phyloP scores from a whole-genome alignment of 2,329 filamentous ascomycete genomes.

The Alternaria alternata region DNA sequence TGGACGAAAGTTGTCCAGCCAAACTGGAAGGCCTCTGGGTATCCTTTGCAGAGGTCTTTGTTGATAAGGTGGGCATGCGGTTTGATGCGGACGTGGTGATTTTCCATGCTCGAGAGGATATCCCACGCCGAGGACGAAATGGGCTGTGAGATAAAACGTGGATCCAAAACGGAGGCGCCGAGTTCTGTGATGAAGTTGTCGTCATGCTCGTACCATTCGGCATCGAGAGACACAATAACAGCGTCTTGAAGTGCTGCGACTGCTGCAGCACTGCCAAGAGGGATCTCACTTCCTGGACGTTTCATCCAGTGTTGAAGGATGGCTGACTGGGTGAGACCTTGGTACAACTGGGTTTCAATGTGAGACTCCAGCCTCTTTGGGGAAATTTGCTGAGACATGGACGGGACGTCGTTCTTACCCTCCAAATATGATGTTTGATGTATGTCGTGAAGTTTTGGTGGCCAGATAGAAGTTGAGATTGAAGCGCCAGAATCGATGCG shows the following conservation, averaged over 20 bases:
- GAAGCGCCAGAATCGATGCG: not conserved
- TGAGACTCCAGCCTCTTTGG: not conserved
- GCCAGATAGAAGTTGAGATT: not conserved
- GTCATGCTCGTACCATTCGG: constrained; percentile 29
- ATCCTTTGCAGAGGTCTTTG: constrained; percentile 13
- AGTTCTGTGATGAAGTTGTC: constrained; percentile 24
- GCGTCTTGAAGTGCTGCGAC: constrained; percentile 10
- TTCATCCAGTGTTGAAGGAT: constrained; percentile 10
- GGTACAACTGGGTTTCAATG: not conserved
- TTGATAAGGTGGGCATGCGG: constrained; percentile 27
- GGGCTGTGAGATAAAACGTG: not conserved
- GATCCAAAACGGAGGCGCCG: constrained; percentile 20
- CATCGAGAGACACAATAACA: constrained; percentile 24
- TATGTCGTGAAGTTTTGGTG: not conserved
- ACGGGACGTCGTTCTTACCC: not conserved
- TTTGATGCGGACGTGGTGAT: constrained; percentile 25
- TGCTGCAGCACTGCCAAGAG: not conserved
- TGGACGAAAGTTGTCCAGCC: constrained; percentile 25
- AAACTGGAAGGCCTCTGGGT: constrained; percentile 26
- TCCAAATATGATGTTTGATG: not conserved
- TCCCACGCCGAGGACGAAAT: constrained; percentile 1
- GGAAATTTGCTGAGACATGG: not conserved
- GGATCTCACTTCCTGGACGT: not conserved
- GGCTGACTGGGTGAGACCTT: constrained; percentile 4
- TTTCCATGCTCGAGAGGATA: constrained; percentile 2